Evolutionary conservation across 2,329 filamentous ascomycete genomes (phyloP), one percentile per base, ranked within the genome.

Genomic region (Alternaria infectoria): DNA sequence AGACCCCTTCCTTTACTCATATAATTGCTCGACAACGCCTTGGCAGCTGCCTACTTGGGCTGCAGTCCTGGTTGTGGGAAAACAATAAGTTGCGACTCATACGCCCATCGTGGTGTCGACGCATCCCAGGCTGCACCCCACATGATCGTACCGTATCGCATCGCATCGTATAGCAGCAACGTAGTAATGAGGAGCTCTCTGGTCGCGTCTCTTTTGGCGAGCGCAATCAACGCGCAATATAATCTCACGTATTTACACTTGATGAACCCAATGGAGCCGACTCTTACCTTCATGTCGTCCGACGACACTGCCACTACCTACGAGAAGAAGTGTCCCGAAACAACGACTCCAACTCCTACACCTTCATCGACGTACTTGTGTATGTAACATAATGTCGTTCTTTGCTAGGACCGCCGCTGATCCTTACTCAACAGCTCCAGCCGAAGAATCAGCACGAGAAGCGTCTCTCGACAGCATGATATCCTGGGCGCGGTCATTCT

Each of bases 321-420:
- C 21, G 43, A 51, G 28, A 50, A 56, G n/a, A 23, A 17, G 4
- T 64, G 54, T 25, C 54, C 49, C 11, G 28, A 44, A 56, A 25
- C 54, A n/a, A 54, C 52, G 4, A 59, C 44, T 15, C 32, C 32
- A 0, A 28, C 45, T 4, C n/a, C 56, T 23, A 60, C 40, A 23
- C 25, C 46, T 21, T 26, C 84, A 86, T 9, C 82, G n/a, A 40
- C 36, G n/a, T 40, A 40, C 36, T 6, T 40, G n/a, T 40, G 36
- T 40, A 40, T 40, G 13, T 9, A 9, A 10, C 8, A 10, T 21
- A 4, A 21, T 4, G 4, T 21, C 21, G 21, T 21, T 26, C 25
- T 10, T 7, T 26, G 25, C 25, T 26, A 7, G 7, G 7, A 26
- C n/a, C 36, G n/a, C 45, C 15, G 21, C 36, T 44, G 17, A 54